Evolutionary conservation across 176 grass and related monocot species (phyloP).

Genomic region (Paspalum vaginatum): DNA sequence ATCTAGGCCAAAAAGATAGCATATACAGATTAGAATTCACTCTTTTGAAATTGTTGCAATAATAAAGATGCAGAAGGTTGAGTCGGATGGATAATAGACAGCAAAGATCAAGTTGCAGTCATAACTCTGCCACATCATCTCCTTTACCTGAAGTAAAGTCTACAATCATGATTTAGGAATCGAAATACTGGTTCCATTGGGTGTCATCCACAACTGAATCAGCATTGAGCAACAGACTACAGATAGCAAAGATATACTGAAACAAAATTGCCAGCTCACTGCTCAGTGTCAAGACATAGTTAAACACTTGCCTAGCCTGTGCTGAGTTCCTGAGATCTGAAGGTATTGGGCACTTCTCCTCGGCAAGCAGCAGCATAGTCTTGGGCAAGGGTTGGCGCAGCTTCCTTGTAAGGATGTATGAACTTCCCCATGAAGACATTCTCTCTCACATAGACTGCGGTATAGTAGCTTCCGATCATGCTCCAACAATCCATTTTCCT

Average conservation of each 20-base stretch:
- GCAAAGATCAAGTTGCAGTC: background rate
- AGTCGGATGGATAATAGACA: background rate
- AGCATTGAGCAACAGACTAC: background rate
- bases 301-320: background rate
- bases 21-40: background rate
- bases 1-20: background rate
- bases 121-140: background rate
- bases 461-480: slow-evolving; percentile 50
- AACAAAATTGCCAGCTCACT: slow-evolving; percentile 26
- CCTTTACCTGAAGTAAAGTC: slow-evolving; percentile 23
- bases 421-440: slow-evolving; percentile 59
- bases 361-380: slow-evolving; percentile 43
- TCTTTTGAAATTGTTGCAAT: background rate
- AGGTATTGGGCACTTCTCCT: slow-evolving; percentile 25
- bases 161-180: background rate
- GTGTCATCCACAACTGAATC: slow-evolving; percentile 18
- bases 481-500: slow-evolving; percentile 46
- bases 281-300: slow-evolving; percentile 8
- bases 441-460: slow-evolving; percentile 37
- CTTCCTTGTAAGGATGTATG: slow-evolving; percentile 47
- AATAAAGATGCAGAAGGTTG: background rate
- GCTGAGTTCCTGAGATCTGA: slow-evolving; percentile 20
- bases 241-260: slow-evolving; percentile 29
- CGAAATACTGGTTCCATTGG: background rate
- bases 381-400: slow-evolving; percentile 35